A percentile compares a stretch with the other conserved stretches of the same genome.
phyloP scores from a whole-genome alignment of 768 basidiomycete genomes.

The Naematelia encephala region DNA sequence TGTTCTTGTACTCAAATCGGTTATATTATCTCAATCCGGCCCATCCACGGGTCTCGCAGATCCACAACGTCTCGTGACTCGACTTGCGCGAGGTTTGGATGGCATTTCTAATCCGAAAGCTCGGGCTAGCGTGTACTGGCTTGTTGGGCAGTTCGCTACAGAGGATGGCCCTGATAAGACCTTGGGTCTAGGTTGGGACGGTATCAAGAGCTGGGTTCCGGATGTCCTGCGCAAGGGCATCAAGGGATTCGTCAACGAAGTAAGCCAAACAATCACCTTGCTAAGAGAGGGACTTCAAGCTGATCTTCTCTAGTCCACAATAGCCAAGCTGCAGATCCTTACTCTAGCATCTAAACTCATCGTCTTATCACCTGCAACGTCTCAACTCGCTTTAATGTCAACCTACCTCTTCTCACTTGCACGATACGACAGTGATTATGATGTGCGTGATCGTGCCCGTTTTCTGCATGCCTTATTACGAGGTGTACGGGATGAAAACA shows the following conservation, averaged over 20 bases:
- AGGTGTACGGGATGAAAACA: constrained; percentile 53
- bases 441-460: constrained; percentile 84
- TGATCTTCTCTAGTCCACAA: constrained; percentile 55
- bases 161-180: constrained; percentile 32
- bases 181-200: constrained; percentile 50
- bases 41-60: constrained; percentile 28
- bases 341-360: constrained; percentile 83
- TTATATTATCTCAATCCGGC: constrained; percentile 67
- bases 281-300: neutral
- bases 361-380: constrained; percentile 57
- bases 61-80: constrained; percentile 67
- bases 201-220: constrained; percentile 74
- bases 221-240: constrained; percentile 79
- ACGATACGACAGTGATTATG: constrained; percentile 81
- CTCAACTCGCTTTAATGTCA: constrained; percentile 46
- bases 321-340: constrained; percentile 77
- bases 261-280: too few species aligned
- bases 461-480: constrained; percentile 69
- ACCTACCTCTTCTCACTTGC: constrained; percentile 77
- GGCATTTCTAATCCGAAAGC: constrained; percentile 76
- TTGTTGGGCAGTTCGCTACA: constrained; percentile 81
- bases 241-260: constrained; percentile 71
- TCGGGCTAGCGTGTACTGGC: constrained; percentile 83
- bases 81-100: constrained; percentile 72
- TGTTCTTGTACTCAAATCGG: constrained; percentile 76